A percentile compares a stretch with the other conserved stretches of the same genome.
These are phyloP conservation scores for Exophiala spinifera DNA, from an alignment of 2,329 filamentous ascomycete species.

Conservation along the genomic window DNA sequence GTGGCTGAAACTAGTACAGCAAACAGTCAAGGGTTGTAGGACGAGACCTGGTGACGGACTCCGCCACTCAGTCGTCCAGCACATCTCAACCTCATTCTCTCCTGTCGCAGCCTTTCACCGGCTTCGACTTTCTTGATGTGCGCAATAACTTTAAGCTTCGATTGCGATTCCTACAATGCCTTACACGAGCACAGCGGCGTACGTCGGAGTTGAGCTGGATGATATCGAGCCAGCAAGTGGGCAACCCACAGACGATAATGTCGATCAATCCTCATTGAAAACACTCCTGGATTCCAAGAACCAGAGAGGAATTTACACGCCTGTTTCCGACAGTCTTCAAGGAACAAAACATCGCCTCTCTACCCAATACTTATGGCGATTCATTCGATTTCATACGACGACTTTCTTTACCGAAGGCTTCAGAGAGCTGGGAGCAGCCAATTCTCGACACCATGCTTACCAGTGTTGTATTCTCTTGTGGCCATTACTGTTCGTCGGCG, in stretches of 20 bases:
- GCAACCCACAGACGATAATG: background rate
- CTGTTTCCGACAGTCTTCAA: background rate
- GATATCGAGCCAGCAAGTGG: background rate
- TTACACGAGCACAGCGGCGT: background rate
- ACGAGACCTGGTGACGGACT: too few relatives aligned
- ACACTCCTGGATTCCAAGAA: background rate
- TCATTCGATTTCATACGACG: background rate
- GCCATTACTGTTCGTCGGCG: constrained; percentile 1
- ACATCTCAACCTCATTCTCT: too few relatives aligned
- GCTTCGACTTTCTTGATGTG: too few relatives aligned
- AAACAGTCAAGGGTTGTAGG: too few relatives aligned
- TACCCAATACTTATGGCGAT: too few relatives aligned
- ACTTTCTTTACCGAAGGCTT: constrained; percentile 3
- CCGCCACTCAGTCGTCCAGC: too few relatives aligned
- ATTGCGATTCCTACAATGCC: background rate
- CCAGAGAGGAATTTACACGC: background rate
- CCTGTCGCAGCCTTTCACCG: too few relatives aligned
- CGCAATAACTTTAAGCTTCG: too few relatives aligned
- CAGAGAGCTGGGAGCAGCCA: background rate
- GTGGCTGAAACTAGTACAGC: too few relatives aligned
- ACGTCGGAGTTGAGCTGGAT: constrained; percentile 6
- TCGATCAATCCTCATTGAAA: background rate
- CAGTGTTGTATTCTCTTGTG: background rate
- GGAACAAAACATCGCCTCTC: too few relatives aligned
- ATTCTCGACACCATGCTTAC: background rate